Percentiles rank a stretch among this genome's conserved stretches.
phyloP scores from a whole-genome alignment of 306 rosid genomes.

The Cucurbita maxima region DNA sequence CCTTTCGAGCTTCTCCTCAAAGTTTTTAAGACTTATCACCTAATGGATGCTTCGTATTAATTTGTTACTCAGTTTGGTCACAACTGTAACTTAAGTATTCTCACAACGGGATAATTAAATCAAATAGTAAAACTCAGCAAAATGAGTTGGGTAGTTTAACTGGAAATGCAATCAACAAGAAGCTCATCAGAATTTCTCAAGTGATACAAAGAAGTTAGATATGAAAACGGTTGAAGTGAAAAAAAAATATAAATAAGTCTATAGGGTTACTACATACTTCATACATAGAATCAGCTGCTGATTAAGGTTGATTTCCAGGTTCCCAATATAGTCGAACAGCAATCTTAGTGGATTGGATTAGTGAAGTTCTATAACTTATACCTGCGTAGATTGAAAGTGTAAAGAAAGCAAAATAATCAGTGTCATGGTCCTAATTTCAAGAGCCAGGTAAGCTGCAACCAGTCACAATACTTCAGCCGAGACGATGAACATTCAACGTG shows the following conservation, averaged over 20 bases:
- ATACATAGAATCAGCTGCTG: slow-evolving; percentile 1
- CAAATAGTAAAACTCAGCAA: neutral
- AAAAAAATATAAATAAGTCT: neutral
- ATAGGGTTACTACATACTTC: neutral
- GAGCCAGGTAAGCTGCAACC: neutral
- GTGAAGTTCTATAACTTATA: neutral
- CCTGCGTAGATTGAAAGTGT: neutral
- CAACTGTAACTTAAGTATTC: too few species aligned
- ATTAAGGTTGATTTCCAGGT: neutral
- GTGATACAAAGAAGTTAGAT: neutral
- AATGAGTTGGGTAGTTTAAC: neutral
- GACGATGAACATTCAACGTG: neutral
- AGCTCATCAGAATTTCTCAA: neutral
- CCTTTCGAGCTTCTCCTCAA: too few species aligned
- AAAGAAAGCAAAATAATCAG: slow-evolving; percentile 5
- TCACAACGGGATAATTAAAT: neutral
- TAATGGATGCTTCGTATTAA: too few species aligned
- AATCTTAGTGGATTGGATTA: slow-evolving; percentile 1
- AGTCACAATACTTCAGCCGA: neutral
- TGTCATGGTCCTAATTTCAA: neutral
- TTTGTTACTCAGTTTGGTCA: too few species aligned
- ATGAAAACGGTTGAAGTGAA: too few species aligned
- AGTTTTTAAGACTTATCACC: too few species aligned
- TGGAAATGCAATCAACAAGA: neutral
- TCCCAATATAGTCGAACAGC: neutral